phyloP scores from a whole-genome alignment of 2,329 filamentous ascomycete species.

The Cercospora sojina region DNA sequence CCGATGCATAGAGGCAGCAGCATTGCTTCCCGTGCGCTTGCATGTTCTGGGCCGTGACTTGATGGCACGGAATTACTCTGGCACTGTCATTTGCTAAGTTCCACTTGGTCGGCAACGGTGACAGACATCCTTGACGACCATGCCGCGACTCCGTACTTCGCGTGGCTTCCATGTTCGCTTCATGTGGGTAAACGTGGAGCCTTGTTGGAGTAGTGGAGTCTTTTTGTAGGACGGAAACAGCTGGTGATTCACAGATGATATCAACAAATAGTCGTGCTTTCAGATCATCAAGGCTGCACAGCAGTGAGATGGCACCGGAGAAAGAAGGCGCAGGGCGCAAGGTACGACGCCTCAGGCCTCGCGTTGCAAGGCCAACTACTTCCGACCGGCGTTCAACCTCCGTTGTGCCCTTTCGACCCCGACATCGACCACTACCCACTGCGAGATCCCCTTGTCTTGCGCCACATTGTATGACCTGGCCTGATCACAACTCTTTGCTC shows the following conservation, averaged over 20 bases:
- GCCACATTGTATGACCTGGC: neutral
- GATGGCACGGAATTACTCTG: neutral
- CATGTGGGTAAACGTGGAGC: neutral
- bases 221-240: neutral
- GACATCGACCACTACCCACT: neutral
- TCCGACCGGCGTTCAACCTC: neutral
- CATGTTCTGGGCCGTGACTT: neutral
- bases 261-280: neutral
- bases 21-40: neutral
- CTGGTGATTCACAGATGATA: neutral
- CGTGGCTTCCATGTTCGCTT: neutral
- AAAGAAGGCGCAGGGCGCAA: neutral
- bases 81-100: neutral
- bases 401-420: neutral
- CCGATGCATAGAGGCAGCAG: neutral
- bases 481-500: neutral
- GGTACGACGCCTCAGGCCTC: neutral
- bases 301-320: neutral
- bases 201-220: neutral
- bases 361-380: neutral
- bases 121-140: neutral
- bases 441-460: neutral
- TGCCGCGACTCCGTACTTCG: neutral
- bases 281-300: neutral
- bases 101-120: neutral